Conservation (phyloP, 441 rosid genomes). For the Metrosideros polymorpha region DNA sequence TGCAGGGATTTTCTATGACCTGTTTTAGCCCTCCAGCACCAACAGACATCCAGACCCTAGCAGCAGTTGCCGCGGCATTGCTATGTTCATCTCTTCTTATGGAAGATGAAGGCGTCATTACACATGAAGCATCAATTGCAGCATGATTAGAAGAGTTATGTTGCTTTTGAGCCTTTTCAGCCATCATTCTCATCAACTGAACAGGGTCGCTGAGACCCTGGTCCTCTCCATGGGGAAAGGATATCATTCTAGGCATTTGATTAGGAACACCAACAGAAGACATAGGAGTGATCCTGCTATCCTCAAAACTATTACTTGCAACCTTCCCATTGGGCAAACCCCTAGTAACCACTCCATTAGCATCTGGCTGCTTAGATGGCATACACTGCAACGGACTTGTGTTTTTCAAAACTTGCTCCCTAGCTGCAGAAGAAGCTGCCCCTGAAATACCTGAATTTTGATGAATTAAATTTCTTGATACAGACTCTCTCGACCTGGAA, state of each 20-base stretch:
- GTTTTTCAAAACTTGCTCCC: slow-evolving; percentile 27
- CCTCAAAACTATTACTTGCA: slow-evolving; percentile 16
- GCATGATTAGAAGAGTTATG: slow-evolving; percentile 34
- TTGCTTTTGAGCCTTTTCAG: slow-evolving; percentile 46
- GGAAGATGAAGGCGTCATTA: slow-evolving; percentile 24
- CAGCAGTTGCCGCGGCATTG: slow-evolving; percentile 67
- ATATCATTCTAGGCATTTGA: slow-evolving; percentile 32
- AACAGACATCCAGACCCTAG: slow-evolving; percentile 86
- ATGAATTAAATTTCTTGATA: background rate
- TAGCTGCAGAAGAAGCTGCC: slow-evolving; percentile 15
- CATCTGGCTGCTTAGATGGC: slow-evolving; percentile 34
- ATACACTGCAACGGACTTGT: slow-evolving; percentile 22
- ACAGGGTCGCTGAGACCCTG: slow-evolving; percentile 53
- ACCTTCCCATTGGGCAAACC: slow-evolving; percentile 47
- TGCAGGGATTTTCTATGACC: slow-evolving; percentile 25
- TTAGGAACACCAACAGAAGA: slow-evolving; percentile 34
- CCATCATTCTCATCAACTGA: slow-evolving; percentile 49
- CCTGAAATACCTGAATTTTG: background rate
- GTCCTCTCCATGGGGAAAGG: slow-evolving; percentile 27
- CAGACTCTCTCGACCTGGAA: background rate
- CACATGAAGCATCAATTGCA: slow-evolving; percentile 11
- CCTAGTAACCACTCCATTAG: slow-evolving; percentile 23
- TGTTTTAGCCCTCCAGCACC: slow-evolving; percentile 64
- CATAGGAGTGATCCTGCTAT: slow-evolving; percentile 21
- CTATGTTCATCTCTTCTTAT: slow-evolving; percentile 44